A percentile compares a stretch with the other conserved stretches of the same genome.
Conservation (phyloP, 2,329 filamentous ascomycete genomes). For the Neoarthrinium moseri region DNA sequence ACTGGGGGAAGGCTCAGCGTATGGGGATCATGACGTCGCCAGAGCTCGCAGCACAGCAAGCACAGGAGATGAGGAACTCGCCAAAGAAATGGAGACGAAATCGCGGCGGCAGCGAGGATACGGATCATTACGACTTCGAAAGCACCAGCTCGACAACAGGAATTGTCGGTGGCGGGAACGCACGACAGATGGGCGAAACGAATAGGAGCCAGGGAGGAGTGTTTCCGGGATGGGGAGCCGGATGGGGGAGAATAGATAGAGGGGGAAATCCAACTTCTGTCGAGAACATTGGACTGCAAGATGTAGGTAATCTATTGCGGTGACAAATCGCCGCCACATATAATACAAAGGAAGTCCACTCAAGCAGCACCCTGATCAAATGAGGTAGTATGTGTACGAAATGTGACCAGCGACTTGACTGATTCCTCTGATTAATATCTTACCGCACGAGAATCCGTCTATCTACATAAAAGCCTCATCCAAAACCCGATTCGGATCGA, state of each 20-base stretch:
- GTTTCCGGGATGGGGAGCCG: constrained; percentile 36
- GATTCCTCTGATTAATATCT: too few species aligned
- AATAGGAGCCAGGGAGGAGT: constrained; percentile 16
- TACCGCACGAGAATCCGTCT: too few species aligned
- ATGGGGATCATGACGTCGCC: constrained; percentile 44
- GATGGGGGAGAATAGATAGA: constrained; percentile 37
- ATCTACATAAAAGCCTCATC: too few species aligned
- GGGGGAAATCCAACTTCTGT: constrained; percentile 24
- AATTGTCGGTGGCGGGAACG: constrained; percentile 14
- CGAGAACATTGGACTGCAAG: constrained; percentile 35
- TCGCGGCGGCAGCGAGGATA: constrained; percentile 8
- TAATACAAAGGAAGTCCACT: too few species aligned
- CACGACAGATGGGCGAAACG: constrained; percentile 4
- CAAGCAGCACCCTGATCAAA: too few species aligned
- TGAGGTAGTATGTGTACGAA: neutral
- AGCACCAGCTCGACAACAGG: constrained; percentile 24
- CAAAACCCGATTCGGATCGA: too few species aligned
- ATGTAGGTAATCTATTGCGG: constrained; percentile 33
- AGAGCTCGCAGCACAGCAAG: constrained; percentile 29
- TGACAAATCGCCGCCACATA: too few species aligned
- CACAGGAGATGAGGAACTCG: constrained; percentile 16
- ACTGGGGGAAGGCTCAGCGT: constrained; percentile 25
- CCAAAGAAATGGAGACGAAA: constrained; percentile 18
- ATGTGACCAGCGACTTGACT: too few species aligned
- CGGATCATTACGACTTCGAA: constrained; percentile 16